Base-by-base conservation (phyloP, 176 grass and related monocot species). In the Coix lacrymajobi region DNA sequence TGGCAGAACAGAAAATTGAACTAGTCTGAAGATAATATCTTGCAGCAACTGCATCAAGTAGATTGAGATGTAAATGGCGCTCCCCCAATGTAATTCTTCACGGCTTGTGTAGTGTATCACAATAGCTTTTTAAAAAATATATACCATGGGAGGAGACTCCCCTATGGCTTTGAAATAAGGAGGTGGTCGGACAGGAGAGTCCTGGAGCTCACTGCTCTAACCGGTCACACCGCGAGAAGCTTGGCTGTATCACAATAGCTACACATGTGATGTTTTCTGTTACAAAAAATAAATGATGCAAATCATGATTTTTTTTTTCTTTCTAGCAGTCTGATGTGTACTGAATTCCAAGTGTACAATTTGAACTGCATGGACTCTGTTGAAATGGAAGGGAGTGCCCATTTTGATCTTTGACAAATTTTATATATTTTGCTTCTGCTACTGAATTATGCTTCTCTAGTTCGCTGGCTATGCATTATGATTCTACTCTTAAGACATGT, bases 1-100 rank as follows among this genome's bases (percentile, higher is more conserved):
- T 88, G 45, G 92, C 89, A 28, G 85, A 93, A 83, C 92, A 95
- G 84, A 83, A 88, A 64, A 85, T 98, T 56, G 33, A 71, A 46
- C 33, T 90, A 32, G 63, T 66, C 39, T 92, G 88, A 91, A 83
- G n/a, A 30, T 73, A 39, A 78, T 54, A 31, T 22, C 48, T 20
- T 83, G 52, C 54, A 36, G 65, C 25, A 74, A 82, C 19, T 54
- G 44, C 5, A 20, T 64, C 51, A 46, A 71, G 57, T 64, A 82
- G 17, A 65, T 19, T 89, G 29, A 73, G 66, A 62, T 20, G 31
- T 37, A 86, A 73, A 72, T 48, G 37, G 46, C 0, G 16, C 72
- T 37, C 11, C 63, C 30, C 56, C 29, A 30, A 58, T 65, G 10
- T 79, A 29, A 39, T 66, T 69, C 5, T 44, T 83, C 38, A 62